Conservation (phyloP, 148 eudicot genomes). For the Cornus florida region DNA sequence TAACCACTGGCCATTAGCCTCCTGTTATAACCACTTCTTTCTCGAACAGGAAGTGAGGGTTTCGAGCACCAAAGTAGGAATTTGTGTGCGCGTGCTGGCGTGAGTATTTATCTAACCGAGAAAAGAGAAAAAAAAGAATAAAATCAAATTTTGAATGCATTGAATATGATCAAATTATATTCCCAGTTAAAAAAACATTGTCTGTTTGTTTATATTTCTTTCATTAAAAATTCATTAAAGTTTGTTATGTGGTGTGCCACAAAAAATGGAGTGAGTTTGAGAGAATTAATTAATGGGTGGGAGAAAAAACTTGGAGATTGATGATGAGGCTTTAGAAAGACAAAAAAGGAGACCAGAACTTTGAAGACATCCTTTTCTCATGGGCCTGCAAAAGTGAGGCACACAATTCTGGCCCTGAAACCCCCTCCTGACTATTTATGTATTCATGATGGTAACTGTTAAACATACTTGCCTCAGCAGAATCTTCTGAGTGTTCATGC, state of each 20-base stretch:
- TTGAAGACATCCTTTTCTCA: conserved; percentile 21
- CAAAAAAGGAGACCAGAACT: background rate
- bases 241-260: background rate
- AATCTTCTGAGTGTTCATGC: conserved; percentile 28
- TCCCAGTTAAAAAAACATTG: too few species aligned
- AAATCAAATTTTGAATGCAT: too few species aligned
- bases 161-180: too few species aligned
- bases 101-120: too few species aligned
- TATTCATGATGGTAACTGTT: conserved; percentile 16
- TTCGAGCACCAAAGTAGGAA: too few species aligned
- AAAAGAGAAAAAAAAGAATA: too few species aligned
- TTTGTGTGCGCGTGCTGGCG: too few species aligned
- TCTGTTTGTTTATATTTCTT: too few species aligned
- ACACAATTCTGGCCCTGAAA: conserved; percentile 16
- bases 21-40: too few species aligned
- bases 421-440: background rate
- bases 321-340: background rate
- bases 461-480: conserved; percentile 26
- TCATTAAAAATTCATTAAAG: background rate
- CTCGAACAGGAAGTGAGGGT: too few species aligned
- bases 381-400: conserved; percentile 25
- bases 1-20: too few species aligned
- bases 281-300: background rate
- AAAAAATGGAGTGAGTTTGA: background rate
- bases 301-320: background rate